Base-by-base conservation (phyloP, 768 basidiomycete genomes). In the Rickenella mellea region DNA sequence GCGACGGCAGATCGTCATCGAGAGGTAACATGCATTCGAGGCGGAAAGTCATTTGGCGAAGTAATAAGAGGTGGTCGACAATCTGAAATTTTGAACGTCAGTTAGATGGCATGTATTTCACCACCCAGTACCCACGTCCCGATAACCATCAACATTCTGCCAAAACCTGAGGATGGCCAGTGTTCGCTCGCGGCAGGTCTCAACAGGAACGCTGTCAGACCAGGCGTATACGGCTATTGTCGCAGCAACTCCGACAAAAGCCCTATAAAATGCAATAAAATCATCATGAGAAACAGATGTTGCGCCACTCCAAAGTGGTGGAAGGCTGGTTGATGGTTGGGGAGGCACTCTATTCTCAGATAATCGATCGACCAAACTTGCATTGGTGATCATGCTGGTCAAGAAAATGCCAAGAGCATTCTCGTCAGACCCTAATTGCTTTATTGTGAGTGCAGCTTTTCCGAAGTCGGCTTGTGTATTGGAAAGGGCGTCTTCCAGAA, bases 191-290 rank as follows among this genome's bases (percentile, higher is more conserved):
- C 81, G 71, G 52, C 80, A 82, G 10, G 60, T 60, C 43, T 75
- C 70, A 42, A 78, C 73, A 1, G 79, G 80, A 15, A 84, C 62
- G 55, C 83, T 84, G 51, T 88, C 86, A 10, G 85, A 75, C 81
- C 84, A 90, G 3, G 83, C 80, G 53, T 80, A 80, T 26, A 83
- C 80, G 2, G 77, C 77, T 11, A 89, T 60, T 11, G 85, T 75
- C 39, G 70, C 67, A 2, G 78, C 68, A 6, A 87, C 68, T 1
- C 86, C 86, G 36, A 87, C 60, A 47, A 73, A 77, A 0, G 80
- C 80, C 44, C 80, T 70, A 8, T 83, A 64, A 46, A 84, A 80
- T 1, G 67, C 61, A 14, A 85, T 57, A 48, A 87, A 83, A 35
- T 79, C 76, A 21, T 68, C 68, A 53, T 78, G 74, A 3, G 71